phyloP scores from a whole-genome alignment of 257 asterid species.

The Paulownia fortunei region DNA sequence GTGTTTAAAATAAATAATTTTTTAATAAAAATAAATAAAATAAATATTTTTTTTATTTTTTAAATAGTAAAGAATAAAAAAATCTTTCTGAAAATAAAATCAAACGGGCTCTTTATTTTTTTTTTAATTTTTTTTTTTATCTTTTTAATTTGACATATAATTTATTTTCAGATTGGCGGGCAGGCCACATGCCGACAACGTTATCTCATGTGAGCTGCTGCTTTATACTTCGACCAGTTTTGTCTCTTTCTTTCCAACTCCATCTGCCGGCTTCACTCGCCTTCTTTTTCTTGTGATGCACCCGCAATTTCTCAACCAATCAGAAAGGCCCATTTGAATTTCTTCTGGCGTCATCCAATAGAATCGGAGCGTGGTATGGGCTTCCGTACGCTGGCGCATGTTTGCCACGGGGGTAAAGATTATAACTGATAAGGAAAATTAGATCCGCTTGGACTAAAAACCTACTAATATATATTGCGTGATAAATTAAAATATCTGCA shows the following conservation, averaged over 20 bases:
- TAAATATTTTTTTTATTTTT: too few relatives aligned
- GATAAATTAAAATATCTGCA: not conserved
- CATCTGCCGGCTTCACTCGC: constrained; percentile 35
- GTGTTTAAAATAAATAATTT: too few relatives aligned
- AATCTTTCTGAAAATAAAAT: too few relatives aligned
- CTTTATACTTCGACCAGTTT: constrained; percentile 33
- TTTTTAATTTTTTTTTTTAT: too few relatives aligned
- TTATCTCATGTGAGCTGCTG: constrained; percentile 51
- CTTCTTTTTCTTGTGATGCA: not conserved
- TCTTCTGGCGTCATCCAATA: not conserved
- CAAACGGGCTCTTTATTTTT: too few relatives aligned
- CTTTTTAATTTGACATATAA: not conserved
- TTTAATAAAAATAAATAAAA: too few relatives aligned
- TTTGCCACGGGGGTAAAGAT: not conserved
- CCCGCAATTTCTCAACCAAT: not conserved
- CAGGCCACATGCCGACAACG: constrained; percentile 53
- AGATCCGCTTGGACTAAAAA: constrained; percentile 11
- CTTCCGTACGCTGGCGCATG: not conserved
- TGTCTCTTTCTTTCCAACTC: constrained; percentile 41
- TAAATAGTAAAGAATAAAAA: too few relatives aligned
- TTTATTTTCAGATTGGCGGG: constrained; percentile 31
- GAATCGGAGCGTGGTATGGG: not conserved
- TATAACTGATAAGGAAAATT: not conserved
- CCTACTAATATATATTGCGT: not conserved
- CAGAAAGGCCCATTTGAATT: not conserved